Base-by-base conservation (phyloP, 805 yeast species). In the Saccharomycopsis schoenii region DNA sequence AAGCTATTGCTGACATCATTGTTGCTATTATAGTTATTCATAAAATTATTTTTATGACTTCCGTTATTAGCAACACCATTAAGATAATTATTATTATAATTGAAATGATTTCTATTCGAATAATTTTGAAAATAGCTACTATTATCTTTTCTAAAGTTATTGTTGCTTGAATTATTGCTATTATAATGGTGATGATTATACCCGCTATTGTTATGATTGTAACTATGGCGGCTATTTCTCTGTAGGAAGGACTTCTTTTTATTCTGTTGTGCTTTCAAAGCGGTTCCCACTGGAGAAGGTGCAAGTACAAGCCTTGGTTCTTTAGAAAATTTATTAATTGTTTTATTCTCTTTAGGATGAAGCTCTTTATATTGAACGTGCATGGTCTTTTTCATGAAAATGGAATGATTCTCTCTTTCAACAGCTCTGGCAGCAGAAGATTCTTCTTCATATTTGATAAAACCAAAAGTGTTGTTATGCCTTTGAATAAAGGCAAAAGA, bases 391-490 rank as follows among this genome's bases (percentile, higher is more conserved):
- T 82, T 83, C 67, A 82, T 74, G 68, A 90, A 83, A 70, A 85
- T 80, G 1, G 96, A 79, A 72, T 89, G 96, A 69, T 91, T 89
- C 69, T 88, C 94, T 64, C 84, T 78, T 71, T 89, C 96, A 59
- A 90, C 89, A 1, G 97, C 96, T 56, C 88, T 79, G 4, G 94
- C 96, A 8, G 96, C 96, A 24, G 94, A 82, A 24, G 80, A 78
- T 66, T 86, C 91, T 11, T 79, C 76, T 41, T 76, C 77, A 68
- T 76, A 90, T 61, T 81, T 81, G 63, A 90, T 81, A 68, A 90
- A 89, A 1, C 96, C 96, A 77, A 88, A 89, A 37, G 80, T 76
- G 57, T 75, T 76, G 57, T 76, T 73, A 50, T 76, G 81, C 66
- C 80, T 81, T 47, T 79, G 71, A 42, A 87, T 80, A 52, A 86